These are phyloP conservation scores for Boletales sp. DNA, from an alignment of 768 basidiomycete species.

Conservation along the genomic window DNA sequence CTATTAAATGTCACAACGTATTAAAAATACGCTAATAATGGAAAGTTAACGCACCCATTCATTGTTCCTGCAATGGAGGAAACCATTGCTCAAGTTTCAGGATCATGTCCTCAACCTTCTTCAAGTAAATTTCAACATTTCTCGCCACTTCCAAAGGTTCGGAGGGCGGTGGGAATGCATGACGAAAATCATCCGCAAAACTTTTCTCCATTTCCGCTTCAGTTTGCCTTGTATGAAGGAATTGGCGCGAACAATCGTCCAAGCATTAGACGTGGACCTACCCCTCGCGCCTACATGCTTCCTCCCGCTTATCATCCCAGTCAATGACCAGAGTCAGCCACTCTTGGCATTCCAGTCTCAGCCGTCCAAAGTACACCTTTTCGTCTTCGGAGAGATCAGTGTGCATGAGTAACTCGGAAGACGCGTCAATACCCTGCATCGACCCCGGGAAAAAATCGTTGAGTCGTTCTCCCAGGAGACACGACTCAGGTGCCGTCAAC, in stretches of 20 bases:
- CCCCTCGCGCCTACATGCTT: conserved; percentile 6
- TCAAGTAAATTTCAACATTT: conserved; percentile 24
- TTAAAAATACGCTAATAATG: too few species aligned
- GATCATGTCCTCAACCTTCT: conserved; percentile 25
- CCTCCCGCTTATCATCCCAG: conserved; percentile 20
- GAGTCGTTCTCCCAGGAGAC: conserved; percentile 15
- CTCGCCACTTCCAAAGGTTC: conserved; percentile 6
- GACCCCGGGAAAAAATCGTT: conserved; percentile 29
- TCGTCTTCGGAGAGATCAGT: conserved; percentile 21
- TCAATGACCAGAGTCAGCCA: conserved; percentile 16
- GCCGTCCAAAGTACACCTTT: conserved; percentile 11
- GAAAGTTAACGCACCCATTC: too few species aligned
- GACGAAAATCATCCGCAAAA: conserved; percentile 24
- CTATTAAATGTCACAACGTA: too few species aligned
- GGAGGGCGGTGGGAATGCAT: conserved; percentile 17
- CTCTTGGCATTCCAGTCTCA: conserved; percentile 14
- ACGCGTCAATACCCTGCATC: conserved; percentile 5
- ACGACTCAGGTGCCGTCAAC: conserved; percentile 27
- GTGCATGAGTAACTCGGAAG: conserved; percentile 24
- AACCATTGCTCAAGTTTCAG: conserved; percentile 25
- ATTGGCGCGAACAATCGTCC: not conserved
- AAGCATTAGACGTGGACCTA: not conserved
- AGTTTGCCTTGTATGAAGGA: conserved; percentile 6
- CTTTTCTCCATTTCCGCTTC: conserved; percentile 7
- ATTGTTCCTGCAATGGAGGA: not conserved